A percentile compares a stretch with the other conserved stretches of the same genome.
phyloP scores from a whole-genome alignment of 805 yeast genomes.

The Hanseniaspora guilliermondii region DNA sequence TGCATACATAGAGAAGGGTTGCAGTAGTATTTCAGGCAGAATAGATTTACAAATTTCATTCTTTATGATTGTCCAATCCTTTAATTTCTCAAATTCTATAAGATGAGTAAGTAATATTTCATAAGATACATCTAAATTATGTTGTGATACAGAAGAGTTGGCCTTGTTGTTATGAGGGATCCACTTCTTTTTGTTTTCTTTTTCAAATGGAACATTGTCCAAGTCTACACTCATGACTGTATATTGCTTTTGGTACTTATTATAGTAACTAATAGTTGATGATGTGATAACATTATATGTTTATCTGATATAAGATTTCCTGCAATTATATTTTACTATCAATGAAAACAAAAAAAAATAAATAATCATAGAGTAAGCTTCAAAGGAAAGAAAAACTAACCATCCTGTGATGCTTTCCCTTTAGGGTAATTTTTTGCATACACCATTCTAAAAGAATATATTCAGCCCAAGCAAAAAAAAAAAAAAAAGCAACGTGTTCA shows the following conservation, averaged over 20 bases:
- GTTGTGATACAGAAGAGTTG: slow-evolving; percentile 16
- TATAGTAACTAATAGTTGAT: background rate
- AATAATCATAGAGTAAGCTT: too few relatives aligned
- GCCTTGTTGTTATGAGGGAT: background rate
- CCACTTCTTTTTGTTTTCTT: slow-evolving; percentile 11
- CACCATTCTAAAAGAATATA: background rate
- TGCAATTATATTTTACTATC: background rate
- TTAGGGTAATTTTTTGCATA: background rate
- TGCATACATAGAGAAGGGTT: slow-evolving; percentile 38
- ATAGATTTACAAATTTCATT: slow-evolving; percentile 28
- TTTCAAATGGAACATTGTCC: slow-evolving; percentile 12
- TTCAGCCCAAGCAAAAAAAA: too few relatives aligned
- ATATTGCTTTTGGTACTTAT: background rate
- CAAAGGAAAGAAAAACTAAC: too few relatives aligned
- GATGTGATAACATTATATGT: too few relatives aligned
- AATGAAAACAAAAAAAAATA: too few relatives aligned
- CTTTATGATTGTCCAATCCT: slow-evolving; percentile 19
- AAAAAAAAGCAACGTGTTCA: slow-evolving; percentile 6
- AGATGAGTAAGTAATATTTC: slow-evolving; percentile 21
- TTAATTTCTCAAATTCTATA: slow-evolving; percentile 16
- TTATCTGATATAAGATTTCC: too few relatives aligned
- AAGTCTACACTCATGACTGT: background rate
- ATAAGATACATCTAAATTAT: slow-evolving; percentile 23
- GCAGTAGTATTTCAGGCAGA: slow-evolving; percentile 29
- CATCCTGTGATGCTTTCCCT: background rate